Evolutionary conservation across 495 filamentous ascomycete genomes (phyloP), one percentile per base, ranked within the genome.

Genomic region (Aspergillus sparsus): DNA sequence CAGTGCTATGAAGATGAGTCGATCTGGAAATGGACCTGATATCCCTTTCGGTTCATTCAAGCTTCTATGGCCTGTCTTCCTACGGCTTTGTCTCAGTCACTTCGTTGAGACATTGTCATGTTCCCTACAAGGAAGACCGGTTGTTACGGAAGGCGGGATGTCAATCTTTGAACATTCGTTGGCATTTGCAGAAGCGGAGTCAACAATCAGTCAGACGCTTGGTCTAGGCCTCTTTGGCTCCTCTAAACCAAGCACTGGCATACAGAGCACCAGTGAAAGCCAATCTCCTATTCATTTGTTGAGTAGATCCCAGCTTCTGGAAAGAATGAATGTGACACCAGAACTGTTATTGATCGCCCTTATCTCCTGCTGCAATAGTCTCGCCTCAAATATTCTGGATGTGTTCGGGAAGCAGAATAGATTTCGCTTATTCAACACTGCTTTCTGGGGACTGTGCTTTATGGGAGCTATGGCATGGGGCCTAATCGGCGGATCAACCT

Each of bases 91-190:
- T 57, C 66, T 94, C 2, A 89, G 90, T 63, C 91, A 96, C 65
- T 94, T 97, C 65, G 71, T 95, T 31, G 94, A 98, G 68, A 92
- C 89, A 0, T 77, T 98, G 18, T 85, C 88, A 6, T 93, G 91
- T 70, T 89, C 93, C 5, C 78, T 98, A n/a, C 92, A 96, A 63
- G 92, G 93, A n/a, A 83, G 89, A 10, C 80, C 81, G 4, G 80
- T 88, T 6, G 83, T 87, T 59, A 87, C 91, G 0, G 94, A 98
- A 74, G 94, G 92, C 1, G 92, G 93, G 6, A 97, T 98, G 90
- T 96, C 93, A 0, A 83, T 98, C 16, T 94, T 98, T 68, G 94
- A 98, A 64, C 92, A 97, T 68, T 98, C 94, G 0, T 77, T 98
- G 12, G 94, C 94, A 0, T 98, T 98, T 73, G 91, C 94, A 2